Percentiles rank a stretch among this genome's conserved stretches.
Evolutionary conservation across 371 early-diverging fungal genomes (phyloP).

Genomic region (Rhizopus arrhizus): DNA sequence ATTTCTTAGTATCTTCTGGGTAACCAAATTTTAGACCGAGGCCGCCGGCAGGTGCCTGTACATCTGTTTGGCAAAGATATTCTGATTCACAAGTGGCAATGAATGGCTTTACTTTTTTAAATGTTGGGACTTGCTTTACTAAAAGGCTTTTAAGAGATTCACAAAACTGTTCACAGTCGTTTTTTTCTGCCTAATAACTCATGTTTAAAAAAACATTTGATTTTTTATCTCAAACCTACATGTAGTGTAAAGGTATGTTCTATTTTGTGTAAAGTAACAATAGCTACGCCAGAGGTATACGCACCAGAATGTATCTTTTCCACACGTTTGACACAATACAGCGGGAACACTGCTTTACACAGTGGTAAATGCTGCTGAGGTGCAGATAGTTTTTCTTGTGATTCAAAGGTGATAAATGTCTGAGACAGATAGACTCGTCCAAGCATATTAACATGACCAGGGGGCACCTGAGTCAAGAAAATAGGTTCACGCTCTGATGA

Average conservation of each 20-base stretch:
- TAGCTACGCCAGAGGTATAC: constrained; percentile 40
- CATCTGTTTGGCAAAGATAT: constrained; percentile 12
- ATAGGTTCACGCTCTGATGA: constrained; percentile 9
- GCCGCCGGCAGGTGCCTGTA: constrained; percentile 50
- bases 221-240: constrained; percentile 18
- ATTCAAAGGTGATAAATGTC: constrained; percentile 65
- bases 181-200: constrained; percentile 44
- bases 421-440: constrained; percentile 84
- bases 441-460: constrained; percentile 25
- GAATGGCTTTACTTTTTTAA: constrained; percentile 81
- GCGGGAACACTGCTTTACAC: constrained; percentile 80
- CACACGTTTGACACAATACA: constrained; percentile 88
- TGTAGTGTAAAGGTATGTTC: constrained; percentile 57
- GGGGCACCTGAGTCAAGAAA: constrained; percentile 27
- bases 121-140: constrained; percentile 59
- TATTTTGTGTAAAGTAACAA: constrained; percentile 69
- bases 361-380: constrained; percentile 49
- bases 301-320: constrained; percentile 70
- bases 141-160: constrained; percentile 51
- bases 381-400: constrained; percentile 53
- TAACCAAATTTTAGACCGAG: constrained; percentile 87
- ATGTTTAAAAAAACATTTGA: not conserved
- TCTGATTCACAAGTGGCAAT: constrained; percentile 78
- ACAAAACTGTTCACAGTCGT: constrained; percentile 60
- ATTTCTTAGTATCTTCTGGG: constrained; percentile 76